These are phyloP conservation scores for Simplicillium sp. DNA, from an alignment of 2,329 filamentous ascomycete genomes.

Conservation along the genomic window DNA sequence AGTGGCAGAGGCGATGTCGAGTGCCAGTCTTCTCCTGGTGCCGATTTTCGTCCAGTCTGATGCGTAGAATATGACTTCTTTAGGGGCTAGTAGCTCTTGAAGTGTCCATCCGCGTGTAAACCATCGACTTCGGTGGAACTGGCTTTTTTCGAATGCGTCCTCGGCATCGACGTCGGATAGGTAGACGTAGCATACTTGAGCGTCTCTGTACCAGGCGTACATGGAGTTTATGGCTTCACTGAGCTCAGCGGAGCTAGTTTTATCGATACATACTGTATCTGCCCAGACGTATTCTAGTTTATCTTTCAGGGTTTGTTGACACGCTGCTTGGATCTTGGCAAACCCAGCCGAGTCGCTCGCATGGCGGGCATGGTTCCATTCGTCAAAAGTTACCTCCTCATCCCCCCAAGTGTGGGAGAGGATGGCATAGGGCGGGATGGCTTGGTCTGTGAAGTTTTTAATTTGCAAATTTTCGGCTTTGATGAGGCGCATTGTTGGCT, in stretches of 20 bases:
- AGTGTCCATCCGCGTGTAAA: slow-evolving; percentile 11
- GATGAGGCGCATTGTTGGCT: neutral
- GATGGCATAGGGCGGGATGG: neutral
- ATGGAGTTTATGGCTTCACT: neutral
- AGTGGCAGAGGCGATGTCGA: neutral
- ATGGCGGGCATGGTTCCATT: neutral
- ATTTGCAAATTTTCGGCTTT: neutral
- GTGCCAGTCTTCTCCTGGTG: neutral
- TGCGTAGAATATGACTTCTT: neutral
- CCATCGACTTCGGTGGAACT: neutral
- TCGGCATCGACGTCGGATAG: neutral
- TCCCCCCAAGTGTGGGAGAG: neutral
- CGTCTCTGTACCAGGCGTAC: neutral
- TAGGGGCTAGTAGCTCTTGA: neutral
- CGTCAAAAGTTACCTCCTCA: neutral
- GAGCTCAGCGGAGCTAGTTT: neutral
- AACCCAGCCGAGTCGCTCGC: neutral
- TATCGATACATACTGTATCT: neutral
- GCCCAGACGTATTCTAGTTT: neutral
- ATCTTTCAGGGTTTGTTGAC: neutral
- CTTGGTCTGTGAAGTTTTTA: neutral
- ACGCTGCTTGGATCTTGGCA: neutral
- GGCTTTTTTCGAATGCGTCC: neutral
- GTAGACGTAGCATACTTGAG: neutral
- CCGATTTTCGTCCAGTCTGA: neutral